Base-by-base conservation (phyloP, 2,329 filamentous ascomycete species). In the Ophiostoma quercus region DNA sequence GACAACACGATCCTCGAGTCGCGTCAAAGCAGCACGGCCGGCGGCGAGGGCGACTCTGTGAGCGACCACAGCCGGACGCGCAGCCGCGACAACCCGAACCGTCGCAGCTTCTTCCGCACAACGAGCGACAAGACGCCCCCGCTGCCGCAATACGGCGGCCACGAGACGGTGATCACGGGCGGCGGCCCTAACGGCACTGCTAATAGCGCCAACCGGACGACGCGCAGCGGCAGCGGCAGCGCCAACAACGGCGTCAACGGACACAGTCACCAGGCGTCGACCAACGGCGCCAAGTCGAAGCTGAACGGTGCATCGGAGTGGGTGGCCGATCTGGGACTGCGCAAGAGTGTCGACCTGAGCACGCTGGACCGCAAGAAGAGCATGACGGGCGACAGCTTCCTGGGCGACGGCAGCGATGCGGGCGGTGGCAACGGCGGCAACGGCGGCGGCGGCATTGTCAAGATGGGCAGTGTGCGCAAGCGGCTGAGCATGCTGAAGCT, bases 401-500 rank as follows among this genome's bases (percentile, higher is more conserved):
- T 68, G 6, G 68, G 68, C 34, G 62, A 51, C 22, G 22, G 34
- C 9, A 39, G 39, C 9, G 34, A 47, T 41, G 69, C 60, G 29
- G 63, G 7, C n/a, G 39, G 67, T 34, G 19, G 54, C 22, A 22
- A 9, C 34, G 34, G 16, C 34, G 34, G n/a, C 9, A 25, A 14
- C 0, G 74, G 76, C 41, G 71, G 70, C 7, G 71, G 73, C 14
- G 78, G 80, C 3, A 76, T 81, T 51, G 77, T 79, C 70, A 83
- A 84, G 75, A 85, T 85, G 68, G 86, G 85, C 47, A 90, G 88
- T 71, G 86, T 96, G 74, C 88, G 89, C 79, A 94, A 92, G 81
- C 82, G 92, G 76, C 83, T 96, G 74, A 95, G 91, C 77, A 82
- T 93, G 75, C 82, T 96, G 76, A 91, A 90, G 77, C 83, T 93